Evolutionary conservation across 805 yeast genomes (phyloP).

Genomic region (Wickerhamomyces xylosicus): DNA sequence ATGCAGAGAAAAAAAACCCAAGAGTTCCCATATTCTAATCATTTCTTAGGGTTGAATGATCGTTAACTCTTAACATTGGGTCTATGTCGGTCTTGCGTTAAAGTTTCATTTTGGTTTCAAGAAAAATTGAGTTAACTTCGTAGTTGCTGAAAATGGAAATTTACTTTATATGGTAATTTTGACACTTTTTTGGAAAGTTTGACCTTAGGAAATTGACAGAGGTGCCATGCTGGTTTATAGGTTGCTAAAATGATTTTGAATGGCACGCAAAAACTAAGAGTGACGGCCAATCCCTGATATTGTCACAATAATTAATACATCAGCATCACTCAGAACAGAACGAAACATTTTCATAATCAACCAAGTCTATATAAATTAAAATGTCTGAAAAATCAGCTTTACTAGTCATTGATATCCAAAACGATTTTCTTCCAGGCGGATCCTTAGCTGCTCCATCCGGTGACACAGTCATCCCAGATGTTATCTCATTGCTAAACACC

Average conservation of each 20-base stretch:
- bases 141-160: constrained; percentile 5
- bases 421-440: constrained; percentile 83
- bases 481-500: constrained; percentile 35
- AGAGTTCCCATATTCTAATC: too few species aligned
- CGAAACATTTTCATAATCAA: not conserved
- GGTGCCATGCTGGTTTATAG: too few species aligned
- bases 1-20: too few species aligned
- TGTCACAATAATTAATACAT: not conserved
- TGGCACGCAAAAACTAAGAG: too few species aligned
- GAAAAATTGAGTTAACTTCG: constrained; percentile 16
- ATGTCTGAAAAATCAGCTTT: constrained; percentile 36
- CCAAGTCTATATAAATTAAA: not conserved
- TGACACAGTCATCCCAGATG: constrained; percentile 40
- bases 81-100: too few species aligned
- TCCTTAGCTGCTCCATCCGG: constrained; percentile 67
- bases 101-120: not conserved
- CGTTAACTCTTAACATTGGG: too few species aligned
- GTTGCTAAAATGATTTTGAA: too few species aligned
- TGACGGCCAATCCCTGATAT: not conserved
- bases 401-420: constrained; percentile 72
- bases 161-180: constrained; percentile 1
- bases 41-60: too few species aligned
- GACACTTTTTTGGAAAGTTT: not conserved
- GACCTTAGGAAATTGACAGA: not conserved
- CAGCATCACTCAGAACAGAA: not conserved